Percentiles rank a stretch among this genome's conserved stretches.
These are phyloP conservation scores for Mediolabrus comicus DNA, from an alignment of 108 stramenopile genomes.

Conservation along the genomic window DNA sequence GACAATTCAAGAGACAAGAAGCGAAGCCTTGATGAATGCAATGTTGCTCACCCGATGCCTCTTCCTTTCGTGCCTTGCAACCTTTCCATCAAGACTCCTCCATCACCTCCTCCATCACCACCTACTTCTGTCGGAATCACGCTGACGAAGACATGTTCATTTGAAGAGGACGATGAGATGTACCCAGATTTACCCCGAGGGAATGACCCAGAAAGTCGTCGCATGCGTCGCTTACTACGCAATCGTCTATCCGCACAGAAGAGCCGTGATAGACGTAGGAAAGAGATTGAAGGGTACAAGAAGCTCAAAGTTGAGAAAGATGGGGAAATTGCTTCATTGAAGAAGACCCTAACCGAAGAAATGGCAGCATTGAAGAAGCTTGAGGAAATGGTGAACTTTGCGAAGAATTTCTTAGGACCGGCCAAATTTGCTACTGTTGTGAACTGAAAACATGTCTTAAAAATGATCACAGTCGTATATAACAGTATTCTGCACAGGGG, in stretches of 20 bases:
- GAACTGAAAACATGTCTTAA: too few relatives aligned
- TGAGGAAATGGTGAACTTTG: not conserved
- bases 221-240: not conserved
- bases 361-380: not conserved
- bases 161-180: not conserved
- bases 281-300: not conserved
- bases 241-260: conserved; percentile 4
- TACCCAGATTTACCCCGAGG: not conserved
- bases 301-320: not conserved
- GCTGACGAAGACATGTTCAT: not conserved
- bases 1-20: not conserved
- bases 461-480: too few relatives aligned
- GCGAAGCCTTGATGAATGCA: not conserved
- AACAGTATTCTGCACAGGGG: too few relatives aligned
- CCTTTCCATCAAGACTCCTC: not conserved
- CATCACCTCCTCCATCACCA: not conserved
- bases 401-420: not conserved
- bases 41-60: not conserved
- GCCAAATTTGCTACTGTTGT: not conserved
- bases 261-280: not conserved
- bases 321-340: not conserved
- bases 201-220: not conserved
- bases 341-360: not conserved
- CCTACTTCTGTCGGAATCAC: not conserved
- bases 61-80: not conserved